These are phyloP conservation scores for Terana coerulea DNA, from an alignment of 768 basidiomycete species.

Conservation along the genomic window DNA sequence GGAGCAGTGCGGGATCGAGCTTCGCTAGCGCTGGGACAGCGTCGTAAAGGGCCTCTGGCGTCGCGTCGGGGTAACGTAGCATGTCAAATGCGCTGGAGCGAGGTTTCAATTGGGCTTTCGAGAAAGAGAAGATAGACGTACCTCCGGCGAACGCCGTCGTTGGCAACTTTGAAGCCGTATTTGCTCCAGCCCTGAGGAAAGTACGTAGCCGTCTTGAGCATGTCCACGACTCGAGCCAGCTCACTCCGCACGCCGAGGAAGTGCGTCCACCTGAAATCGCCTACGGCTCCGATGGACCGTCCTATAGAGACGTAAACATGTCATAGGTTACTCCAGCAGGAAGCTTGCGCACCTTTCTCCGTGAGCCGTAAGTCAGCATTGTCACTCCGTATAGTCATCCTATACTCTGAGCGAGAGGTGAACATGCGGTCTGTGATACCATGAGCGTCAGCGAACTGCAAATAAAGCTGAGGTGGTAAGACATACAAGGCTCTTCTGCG, in stretches of 20 bases:
- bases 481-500: conserved; percentile 85
- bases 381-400: conserved; percentile 83
- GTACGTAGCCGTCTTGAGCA: conserved; percentile 31
- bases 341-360: conserved; percentile 48
- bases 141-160: too few relatives aligned
- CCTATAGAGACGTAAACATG: too few relatives aligned
- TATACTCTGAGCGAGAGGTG: conserved; percentile 86
- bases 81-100: conserved; percentile 74
- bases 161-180: too few relatives aligned
- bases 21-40: conserved; percentile 47
- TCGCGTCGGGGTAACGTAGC: conserved; percentile 56
- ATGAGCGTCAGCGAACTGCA: background rate
- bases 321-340: too few relatives aligned
- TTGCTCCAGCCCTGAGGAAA: too few relatives aligned
- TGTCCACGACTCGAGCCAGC: conserved; percentile 29
- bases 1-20: conserved; percentile 48
- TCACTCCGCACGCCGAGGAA: conserved; percentile 32
- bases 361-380: conserved; percentile 87
- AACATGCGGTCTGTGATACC: conserved; percentile 78
- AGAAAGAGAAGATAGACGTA: too few relatives aligned
- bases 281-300: conserved; percentile 38
- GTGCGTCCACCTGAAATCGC: conserved; percentile 39
- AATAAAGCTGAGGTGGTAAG: background rate
- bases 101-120: too few relatives aligned
- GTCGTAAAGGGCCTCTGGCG: conserved; percentile 35